Conservation (phyloP, 2,329 filamentous ascomycete species). For the Clarireedia sp. region DNA sequence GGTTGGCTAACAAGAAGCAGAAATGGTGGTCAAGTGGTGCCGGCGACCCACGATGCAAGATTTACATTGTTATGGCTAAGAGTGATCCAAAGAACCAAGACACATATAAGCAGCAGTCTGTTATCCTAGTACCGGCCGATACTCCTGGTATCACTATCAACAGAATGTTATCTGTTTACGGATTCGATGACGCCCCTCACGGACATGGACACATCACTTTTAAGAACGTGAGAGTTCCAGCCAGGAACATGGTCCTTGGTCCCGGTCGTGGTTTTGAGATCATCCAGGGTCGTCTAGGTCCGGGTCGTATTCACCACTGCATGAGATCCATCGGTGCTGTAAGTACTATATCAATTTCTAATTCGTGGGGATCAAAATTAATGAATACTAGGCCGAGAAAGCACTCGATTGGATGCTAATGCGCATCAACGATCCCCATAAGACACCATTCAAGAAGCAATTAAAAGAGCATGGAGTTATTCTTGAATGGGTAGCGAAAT, state of each 20-base stretch:
- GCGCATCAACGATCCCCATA: slow-evolving; percentile 83
- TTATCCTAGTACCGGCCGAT: slow-evolving; percentile 76
- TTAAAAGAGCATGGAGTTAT: slow-evolving; percentile 88
- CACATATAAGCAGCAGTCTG: slow-evolving; percentile 84
- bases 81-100: slow-evolving; percentile 67
- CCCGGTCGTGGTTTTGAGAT: slow-evolving; percentile 96
- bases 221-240: slow-evolving; percentile 81
- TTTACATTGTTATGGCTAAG: slow-evolving; percentile 98
- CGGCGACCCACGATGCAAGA: slow-evolving; percentile 81
- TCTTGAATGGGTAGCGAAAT: slow-evolving; percentile 88
- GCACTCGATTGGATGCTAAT: slow-evolving; percentile 93
- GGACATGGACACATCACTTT: slow-evolving; percentile 92
- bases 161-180: slow-evolving; percentile 89
- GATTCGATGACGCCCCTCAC: slow-evolving; percentile 96
- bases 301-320: slow-evolving; percentile 93
- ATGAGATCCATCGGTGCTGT: slow-evolving; percentile 89
- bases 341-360: slow-evolving; percentile 27
- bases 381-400: slow-evolving; percentile 59
- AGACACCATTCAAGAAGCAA: slow-evolving; percentile 85
- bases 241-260: slow-evolving; percentile 77
- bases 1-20: slow-evolving; percentile 35
- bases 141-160: slow-evolving; percentile 85
- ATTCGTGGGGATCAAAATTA: slow-evolving; percentile 7
- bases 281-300: slow-evolving; percentile 92
- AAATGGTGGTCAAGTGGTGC: slow-evolving; percentile 99